Evolutionary conservation across 768 basidiomycete genomes (phyloP), one percentile per base, ranked within the genome.

Genomic region (Mycena floridula): DNA sequence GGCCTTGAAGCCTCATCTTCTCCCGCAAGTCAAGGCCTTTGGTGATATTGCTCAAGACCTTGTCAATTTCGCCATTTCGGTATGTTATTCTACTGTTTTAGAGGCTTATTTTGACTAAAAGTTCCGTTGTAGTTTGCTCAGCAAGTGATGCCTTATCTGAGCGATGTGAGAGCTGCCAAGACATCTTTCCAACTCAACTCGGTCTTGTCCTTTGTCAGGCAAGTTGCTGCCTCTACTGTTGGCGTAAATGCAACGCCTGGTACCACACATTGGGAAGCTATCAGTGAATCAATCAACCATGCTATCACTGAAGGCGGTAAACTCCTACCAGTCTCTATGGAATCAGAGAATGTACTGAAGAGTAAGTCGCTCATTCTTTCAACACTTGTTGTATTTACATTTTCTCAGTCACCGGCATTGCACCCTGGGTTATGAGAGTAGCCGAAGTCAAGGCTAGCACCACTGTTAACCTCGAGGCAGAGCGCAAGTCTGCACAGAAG

Each of bases 51-150:
- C 90, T 1, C 80, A 83, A 1, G 88, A 89, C 48, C 76, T 92
- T 8, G 84, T 92, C 51, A 90, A 94, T 63, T 89, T 95, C 59
- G 90, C 90, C 58, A 88, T 96, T 44, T 86, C 88, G 43, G 91
- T 90, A 48, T 43, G 82, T 16, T 4, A 12, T 25, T 26, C 37
- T 41, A 2, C 2, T 15, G 2, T 27, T 42, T 13, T 40, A 11
- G 20, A 12, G n/a, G n/a, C n/a, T 9, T 11, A 38, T 20, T 20
- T 9, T 16, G 12, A 41, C 40, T 7, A 20, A 13, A 48, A 20
- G 21, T 42, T n/a, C 15, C n/a, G n/a, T 25, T 46, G 0, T 42
- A 94, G 90, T 77, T 97, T 38, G 93, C 94, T 0, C 91, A 95
- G 72, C 75, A 82, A 58, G 85, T 91, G 25, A 86, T 88, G 68